Conservation (phyloP, 345 rosid genomes). For the Noccaea caerulescens region DNA sequence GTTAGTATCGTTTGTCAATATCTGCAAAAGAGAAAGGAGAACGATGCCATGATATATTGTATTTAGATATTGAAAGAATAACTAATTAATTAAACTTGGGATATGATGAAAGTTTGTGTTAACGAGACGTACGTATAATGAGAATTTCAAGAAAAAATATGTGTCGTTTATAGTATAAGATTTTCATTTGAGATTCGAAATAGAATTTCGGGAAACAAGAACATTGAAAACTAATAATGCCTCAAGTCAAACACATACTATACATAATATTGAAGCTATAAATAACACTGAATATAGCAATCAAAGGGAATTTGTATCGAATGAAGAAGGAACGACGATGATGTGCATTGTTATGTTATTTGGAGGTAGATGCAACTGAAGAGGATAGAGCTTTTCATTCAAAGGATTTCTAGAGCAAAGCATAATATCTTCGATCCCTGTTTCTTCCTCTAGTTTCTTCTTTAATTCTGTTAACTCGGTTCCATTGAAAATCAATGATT, state of each 20-base stretch:
- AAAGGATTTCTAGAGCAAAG: conserved; percentile 70
- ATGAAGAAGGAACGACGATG: conserved; percentile 56
- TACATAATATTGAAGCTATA: too few relatives aligned
- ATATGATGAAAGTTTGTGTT: background rate
- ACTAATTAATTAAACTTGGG: background rate
- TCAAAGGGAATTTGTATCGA: conserved; percentile 16
- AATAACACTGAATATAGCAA: background rate
- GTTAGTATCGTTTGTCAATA: background rate
- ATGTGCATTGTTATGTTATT: conserved; percentile 71
- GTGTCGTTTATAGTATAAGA: background rate
- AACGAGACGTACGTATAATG: background rate
- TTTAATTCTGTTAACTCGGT: conserved; percentile 62
- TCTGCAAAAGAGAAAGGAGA: background rate
- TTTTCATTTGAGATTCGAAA: conserved; percentile 18
- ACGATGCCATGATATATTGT: background rate
- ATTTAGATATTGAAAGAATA: background rate
- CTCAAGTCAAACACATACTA: background rate
- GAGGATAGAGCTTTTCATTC: conserved; percentile 75
- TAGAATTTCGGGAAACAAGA: conserved; percentile 4
- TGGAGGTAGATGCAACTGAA: conserved; percentile 90
- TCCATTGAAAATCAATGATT: conserved; percentile 64
- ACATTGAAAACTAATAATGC: background rate
- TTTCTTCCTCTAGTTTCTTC: conserved; percentile 59
- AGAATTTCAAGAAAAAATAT: background rate
- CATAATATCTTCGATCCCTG: conserved; percentile 55